phyloP scores from a whole-genome alignment of 1,139 yeast genomes.

The Debaryomyces psychrophilus region DNA sequence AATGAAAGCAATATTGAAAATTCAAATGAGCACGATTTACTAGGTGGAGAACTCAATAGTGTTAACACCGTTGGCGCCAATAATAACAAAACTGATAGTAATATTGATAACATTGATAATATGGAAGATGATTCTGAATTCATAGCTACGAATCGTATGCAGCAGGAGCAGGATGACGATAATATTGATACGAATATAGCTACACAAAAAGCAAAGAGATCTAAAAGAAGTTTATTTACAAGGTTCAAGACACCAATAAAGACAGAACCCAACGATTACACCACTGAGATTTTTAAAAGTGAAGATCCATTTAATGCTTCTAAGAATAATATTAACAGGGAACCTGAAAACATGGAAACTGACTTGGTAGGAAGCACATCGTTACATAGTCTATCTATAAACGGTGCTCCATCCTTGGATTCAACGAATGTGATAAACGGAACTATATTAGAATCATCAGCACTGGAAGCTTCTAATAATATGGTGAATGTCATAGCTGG shows the following conservation, averaged over 20 bases:
- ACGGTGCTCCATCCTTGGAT: constrained; percentile 28
- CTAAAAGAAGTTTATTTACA: constrained; percentile 44
- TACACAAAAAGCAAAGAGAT: constrained; percentile 33
- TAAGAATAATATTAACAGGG: constrained; percentile 10
- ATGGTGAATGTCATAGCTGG: neutral
- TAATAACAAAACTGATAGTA: neutral
- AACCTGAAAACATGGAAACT: constrained; percentile 17
- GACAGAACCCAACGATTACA: constrained; percentile 20
- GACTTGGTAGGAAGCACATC: constrained; percentile 13
- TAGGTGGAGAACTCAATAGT: constrained; percentile 8
- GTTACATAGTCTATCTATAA: constrained; percentile 23
- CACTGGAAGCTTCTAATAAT: constrained; percentile 19
- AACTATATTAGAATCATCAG: constrained; percentile 14
- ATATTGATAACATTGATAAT: constrained; percentile 5
- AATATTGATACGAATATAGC: constrained; percentile 17
- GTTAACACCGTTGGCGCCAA: neutral
- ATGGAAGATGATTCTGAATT: constrained; percentile 5
- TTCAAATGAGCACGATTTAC: neutral
- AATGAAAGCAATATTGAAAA: constrained; percentile 4
- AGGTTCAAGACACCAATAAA: constrained; percentile 43
- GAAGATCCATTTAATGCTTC: constrained; percentile 15
- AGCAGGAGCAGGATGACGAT: constrained; percentile 6
- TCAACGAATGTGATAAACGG: constrained; percentile 21
- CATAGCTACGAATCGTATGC: neutral
- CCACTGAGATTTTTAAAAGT: constrained; percentile 6